These are phyloP conservation scores for Ophiostoma piceae DNA, from an alignment of 2,329 filamentous ascomycete genomes.

Conservation along the genomic window DNA sequence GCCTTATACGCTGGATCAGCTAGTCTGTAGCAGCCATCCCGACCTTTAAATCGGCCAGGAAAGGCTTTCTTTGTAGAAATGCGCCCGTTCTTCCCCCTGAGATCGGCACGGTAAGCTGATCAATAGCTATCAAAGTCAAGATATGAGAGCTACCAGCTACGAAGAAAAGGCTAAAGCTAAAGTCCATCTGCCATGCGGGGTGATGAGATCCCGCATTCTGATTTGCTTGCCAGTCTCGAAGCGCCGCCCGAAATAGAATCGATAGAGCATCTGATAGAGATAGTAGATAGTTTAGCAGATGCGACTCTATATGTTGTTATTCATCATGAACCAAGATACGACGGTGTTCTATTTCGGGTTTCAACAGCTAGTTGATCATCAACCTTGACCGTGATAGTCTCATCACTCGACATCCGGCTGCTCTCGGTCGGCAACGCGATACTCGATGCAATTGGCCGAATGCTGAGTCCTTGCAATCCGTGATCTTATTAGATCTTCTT, in stretches of 20 bases:
- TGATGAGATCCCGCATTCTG: neutral
- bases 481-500: neutral
- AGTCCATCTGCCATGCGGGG: neutral
- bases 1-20: neutral
- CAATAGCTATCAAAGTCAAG: too few relatives aligned
- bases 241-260: conserved; percentile 10
- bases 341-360: neutral
- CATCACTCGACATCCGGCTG: neutral
- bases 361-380: neutral
- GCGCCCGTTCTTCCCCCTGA: too few relatives aligned
- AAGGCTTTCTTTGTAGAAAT: too few relatives aligned
- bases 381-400: too few relatives aligned
- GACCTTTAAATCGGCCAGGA: too few relatives aligned
- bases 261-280: too few relatives aligned
- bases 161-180: neutral
- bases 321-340: neutral
- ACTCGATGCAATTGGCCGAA: neutral
- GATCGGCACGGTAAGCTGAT: too few relatives aligned
- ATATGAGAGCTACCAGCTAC: too few relatives aligned
- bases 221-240: neutral
- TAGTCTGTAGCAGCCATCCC: too few relatives aligned
- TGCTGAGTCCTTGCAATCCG: neutral
- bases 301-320: neutral
- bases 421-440: neutral
- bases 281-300: too few relatives aligned